A percentile compares a stretch with the other conserved stretches of the same genome.
Conservation (phyloP, 2,329 filamentous ascomycete genomes). For the Esteya vermicola region DNA sequence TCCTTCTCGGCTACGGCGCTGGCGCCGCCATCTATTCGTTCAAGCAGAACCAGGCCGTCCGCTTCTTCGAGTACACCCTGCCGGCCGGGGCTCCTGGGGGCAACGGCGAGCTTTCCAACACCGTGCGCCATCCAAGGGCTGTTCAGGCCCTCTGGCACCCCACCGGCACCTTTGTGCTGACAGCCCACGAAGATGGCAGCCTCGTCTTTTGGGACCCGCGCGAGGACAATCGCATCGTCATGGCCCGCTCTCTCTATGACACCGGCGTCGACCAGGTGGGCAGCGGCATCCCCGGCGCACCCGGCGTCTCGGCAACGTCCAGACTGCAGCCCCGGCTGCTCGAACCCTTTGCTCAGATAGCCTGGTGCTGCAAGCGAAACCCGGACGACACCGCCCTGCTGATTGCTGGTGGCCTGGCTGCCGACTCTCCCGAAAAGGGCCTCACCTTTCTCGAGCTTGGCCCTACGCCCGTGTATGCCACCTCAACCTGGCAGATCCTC, state of each 20-base stretch:
- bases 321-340: conserved; percentile 50
- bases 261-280: conserved; percentile 55
- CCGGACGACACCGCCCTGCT: conserved; percentile 85
- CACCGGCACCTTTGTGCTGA: conserved; percentile 77
- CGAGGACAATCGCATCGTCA: conserved; percentile 69
- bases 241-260: conserved; percentile 68
- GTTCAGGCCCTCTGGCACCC: conserved; percentile 89
- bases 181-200: conserved; percentile 79
- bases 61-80: conserved; percentile 73
- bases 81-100: conserved; percentile 74
- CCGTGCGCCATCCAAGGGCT: conserved; percentile 55
- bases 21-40: conserved; percentile 88
- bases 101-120: conserved; percentile 48
- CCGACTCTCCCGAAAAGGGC: conserved; percentile 55
- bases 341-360: conserved; percentile 63
- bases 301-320: no score
- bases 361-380: conserved; percentile 91
- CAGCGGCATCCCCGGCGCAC: conserved; percentile 18
- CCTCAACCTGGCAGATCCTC: conserved; percentile 77
- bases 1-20: conserved; percentile 80
- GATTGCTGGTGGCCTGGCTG: conserved; percentile 65
- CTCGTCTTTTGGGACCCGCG: conserved; percentile 90
- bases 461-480: conserved; percentile 76
- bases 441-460: conserved; percentile 86
- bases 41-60: conserved; percentile 69